Base-by-base conservation (phyloP, 768 basidiomycete genomes). In the Lactarius hengduanensis region DNA sequence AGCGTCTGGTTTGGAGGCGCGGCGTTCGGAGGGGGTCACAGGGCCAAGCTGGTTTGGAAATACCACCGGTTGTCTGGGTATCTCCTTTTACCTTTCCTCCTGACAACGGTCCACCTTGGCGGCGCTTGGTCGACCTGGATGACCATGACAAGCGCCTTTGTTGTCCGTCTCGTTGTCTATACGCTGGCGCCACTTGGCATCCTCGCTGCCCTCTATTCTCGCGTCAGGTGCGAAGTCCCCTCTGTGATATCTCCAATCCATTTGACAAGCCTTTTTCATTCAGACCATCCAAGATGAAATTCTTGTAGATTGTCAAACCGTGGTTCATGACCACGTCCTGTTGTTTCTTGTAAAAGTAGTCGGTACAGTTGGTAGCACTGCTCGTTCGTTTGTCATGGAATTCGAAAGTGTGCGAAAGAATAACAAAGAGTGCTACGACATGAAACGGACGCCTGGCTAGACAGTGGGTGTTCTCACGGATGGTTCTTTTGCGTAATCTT, bases 31-130 rank as follows among this genome's bases (percentile, higher is more conserved):
- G 90, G 91, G 1, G 86, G 84, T 16, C 75, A 79, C 54, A 87
- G 84, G 73, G 90, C 91, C 16, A 94, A 91, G 74, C 74, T 78
- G 1, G 65, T 93, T 22, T 94, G 92, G 89, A 94, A 93, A 74
- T 94, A 91, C 70, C 92, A 95, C 72, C 79, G 92, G 68, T 67
- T 89, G 20, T 91, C 89, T 0, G 93, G 93, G 10, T 94, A 94
- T 70, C 57, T 87, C 20, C 74, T 94, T 13, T 84, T 90, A 62
- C 80, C 85, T 0, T 67, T 84, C 6, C 74, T 91, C 40, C 72
- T 94, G 41, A 74, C 84, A 47, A 90, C 90, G 0, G 81, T 84
- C 3, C 77, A 90, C 71, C 80, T 94, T 1, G 92, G 87, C 13
- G 92, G 92, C 1, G 84, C 77, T 3, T 86, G 85, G 82, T 91